Evolutionary conservation across 495 filamentous ascomycete genomes (phyloP), one percentile per base, ranked within the genome.

Genomic region (Tuber melanosporum): DNA sequence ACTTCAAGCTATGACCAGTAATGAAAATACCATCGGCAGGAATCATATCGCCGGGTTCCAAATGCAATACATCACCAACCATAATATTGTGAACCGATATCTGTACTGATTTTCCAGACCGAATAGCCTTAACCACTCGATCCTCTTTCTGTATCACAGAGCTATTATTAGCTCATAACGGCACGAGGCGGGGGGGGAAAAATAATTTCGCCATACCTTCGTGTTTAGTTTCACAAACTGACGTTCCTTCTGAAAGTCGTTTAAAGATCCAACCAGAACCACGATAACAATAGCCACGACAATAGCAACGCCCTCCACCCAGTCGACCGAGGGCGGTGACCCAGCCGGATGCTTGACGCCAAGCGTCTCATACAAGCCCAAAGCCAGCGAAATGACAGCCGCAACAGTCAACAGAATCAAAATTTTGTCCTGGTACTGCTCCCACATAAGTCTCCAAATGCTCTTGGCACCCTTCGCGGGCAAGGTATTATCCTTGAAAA

Each of bases 371-470:
- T 94, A 94, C 5, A 94, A 86, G 32, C 92, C 92, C 71, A 94
- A 85, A 47, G 88, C 91, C 72, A 94, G 86, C 5, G 91, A 93
- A 32, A 94, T 86, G 46, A 92, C 84, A 15, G 91, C 92, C n/a
- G 92, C 92, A 47, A 88, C 86, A 19, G 91, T 92, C 73, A 94
- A 85, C 26, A 93, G 85, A 26, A 95, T 91, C 73, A 96, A 86
- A 36, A 96, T 92, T 77, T 93, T 93, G 85, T 96, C 93, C 81
- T 95, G 93, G 83, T 93, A 94, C 14, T 92, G 93, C 81, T 91
- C 90, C 93, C 93, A 96, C 82, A 94, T 91, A 47, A 95, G 79
- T 80, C 90, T 88, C 77, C 91, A 86, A 73, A 96, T 88, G 69
- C 86, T 90, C 75, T 93, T 91, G 44, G 91, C 89, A 80, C 94